Evolutionary conservation across 2,329 filamentous ascomycete species (phyloP), one percentile per base, ranked within the genome.

Genomic region (Pseudopithomyces maydicus): DNA sequence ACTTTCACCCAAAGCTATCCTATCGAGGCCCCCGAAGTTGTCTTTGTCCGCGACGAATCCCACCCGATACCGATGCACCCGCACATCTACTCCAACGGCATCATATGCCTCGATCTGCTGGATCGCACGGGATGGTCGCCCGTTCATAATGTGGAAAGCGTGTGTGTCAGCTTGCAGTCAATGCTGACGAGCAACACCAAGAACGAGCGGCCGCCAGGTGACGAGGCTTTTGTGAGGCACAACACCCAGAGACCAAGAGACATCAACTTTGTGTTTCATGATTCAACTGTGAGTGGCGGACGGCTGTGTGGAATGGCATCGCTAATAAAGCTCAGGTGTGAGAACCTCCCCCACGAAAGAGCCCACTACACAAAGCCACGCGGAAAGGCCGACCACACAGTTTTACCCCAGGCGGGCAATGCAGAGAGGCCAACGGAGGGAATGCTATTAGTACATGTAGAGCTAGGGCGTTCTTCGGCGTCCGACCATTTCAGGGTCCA

Each of bases 81-180:
- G 2, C 95, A 99, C 79, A 91, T 99, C 77, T 99, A 99, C 81
- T 95, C 90, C 67, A 99, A 99, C 77, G 95, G 95, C 67, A 97
- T 98, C 76, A 99, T 99, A 73, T 99, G 95, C 71, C 89, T 99
- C 47, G 95, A 99, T 69, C 85, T 99, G 1, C 87, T 99, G 8
- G 92, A 92, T 51, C 82, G 85, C 10, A 88, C 92, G 62, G 95
- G 95, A 55, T 99, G 95, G 95, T 95, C 90, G 46, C 95, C 95
- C 0, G 94, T 99, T 0, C 95, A 99, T 74, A 97, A 94, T 57
- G 95, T 97, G 8, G 94, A 98, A 80, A 96, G 90, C 70, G 88
- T 99, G 23, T 97, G 92, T 80, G 95, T 99, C 86, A 96, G 92
- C 76, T 85, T 99, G 53, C 95, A 99, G 79, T 97, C 92, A 80